Base-by-base conservation (phyloP, 345 rosid genomes). In the Bruguiera parviflora region DNA sequence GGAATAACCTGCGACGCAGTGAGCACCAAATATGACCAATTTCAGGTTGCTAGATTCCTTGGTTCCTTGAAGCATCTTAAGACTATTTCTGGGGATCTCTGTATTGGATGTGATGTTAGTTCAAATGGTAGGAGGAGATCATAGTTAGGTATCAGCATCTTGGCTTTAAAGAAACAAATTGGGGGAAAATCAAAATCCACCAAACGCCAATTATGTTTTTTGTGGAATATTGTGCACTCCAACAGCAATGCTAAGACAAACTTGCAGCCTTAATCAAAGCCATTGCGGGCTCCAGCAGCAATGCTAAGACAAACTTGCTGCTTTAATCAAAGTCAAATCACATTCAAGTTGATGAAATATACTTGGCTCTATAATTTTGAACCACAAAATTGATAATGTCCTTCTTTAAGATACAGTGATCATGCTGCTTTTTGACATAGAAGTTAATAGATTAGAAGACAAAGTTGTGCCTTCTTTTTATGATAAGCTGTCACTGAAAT, bases 261-360 rank as follows among this genome's bases (percentile, higher is more conserved):
- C 66, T 25, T 65, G 64, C 66, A 62, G 75, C 67, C 69, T 78
- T 73, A 71, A 79, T 74, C 65, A 76, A 68, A 80, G 68, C 65
- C 73, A 69, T 5, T 25, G 71, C 71, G 74, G 58, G 81, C 78
- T 20, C 21, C 51, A 39, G 20, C 27, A 24, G 58, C 67, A 46
- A 68, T 65, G 22, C 73, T 72, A 77, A 64, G 74, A 71, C 53
- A 74, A 58, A 58, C 66, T 28, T 65, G 64, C 65, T 66, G 76
- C 69, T 71, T 78, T 51, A 58, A 79, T 74, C 65, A 76, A 68
- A 80, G 70, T 68, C 73, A 69, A 80, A 77, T 85, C 85, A 53
- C 68, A 22, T 55, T 81, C 83, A 77, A 67, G 63, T 64, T 65
- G 61, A 78, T 74, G 37, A 69, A 71, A 39, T 60, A 72, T 59